These are phyloP conservation scores for Ophiostoma sp. DNA, from an alignment of 2,329 filamentous ascomycete species.

Conservation along the genomic window DNA sequence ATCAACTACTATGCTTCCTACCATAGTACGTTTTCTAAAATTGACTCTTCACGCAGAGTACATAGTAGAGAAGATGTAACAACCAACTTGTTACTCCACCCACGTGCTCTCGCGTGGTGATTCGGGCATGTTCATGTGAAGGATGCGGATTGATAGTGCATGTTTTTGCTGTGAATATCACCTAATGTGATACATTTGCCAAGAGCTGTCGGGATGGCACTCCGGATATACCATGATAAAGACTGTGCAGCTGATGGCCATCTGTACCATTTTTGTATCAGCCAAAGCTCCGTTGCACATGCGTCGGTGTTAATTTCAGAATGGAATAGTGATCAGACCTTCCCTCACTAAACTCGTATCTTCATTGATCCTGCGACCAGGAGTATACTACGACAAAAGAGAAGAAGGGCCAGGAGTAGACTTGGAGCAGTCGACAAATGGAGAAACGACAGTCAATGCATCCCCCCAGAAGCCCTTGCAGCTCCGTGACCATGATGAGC, in stretches of 20 bases:
- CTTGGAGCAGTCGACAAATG: not conserved
- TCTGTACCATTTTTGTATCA: not conserved
- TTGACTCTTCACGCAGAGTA: not conserved
- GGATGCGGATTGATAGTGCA: not conserved
- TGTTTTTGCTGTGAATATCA: not conserved
- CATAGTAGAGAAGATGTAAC: not conserved
- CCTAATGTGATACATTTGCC: not conserved
- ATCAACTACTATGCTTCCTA: too few species aligned
- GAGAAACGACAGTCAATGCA: not conserved
- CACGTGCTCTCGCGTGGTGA: not conserved
- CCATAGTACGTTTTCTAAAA: too few species aligned
- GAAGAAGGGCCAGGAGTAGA: not conserved
- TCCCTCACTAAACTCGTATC: not conserved
- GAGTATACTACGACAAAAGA: too few species aligned
- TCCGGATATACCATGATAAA: not conserved
- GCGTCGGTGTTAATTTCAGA: not conserved
- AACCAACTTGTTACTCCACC: not conserved
- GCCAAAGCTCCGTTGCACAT: not conserved
- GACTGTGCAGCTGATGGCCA: not conserved
- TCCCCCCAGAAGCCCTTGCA: not conserved
- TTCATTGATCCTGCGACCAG: not conserved
- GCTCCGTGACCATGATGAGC: too few species aligned
- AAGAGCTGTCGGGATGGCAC: not conserved
- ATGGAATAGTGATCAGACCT: not conserved
- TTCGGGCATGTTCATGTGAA: not conserved